Evolutionary conservation across 495 filamentous ascomycete species (phyloP).

Genomic region (Halenospora varia): DNA sequence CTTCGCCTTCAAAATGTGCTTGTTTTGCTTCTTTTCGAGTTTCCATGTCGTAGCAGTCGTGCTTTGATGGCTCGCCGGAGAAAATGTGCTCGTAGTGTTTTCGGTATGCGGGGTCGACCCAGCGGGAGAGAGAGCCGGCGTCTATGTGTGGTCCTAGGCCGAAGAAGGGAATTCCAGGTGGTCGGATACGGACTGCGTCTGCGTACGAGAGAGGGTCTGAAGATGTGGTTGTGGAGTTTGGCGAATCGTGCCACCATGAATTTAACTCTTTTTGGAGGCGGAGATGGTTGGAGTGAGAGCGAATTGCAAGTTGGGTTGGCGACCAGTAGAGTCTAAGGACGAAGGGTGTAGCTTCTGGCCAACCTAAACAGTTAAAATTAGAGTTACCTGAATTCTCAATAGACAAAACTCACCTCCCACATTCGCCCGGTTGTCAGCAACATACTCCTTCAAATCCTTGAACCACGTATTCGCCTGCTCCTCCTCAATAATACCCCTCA

Average conservation of each 20-base stretch:
- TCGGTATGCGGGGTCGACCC: slow-evolving; percentile 20
- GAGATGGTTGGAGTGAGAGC: slow-evolving; percentile 24
- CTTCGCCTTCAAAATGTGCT: slow-evolving; percentile 11
- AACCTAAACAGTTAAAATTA: no score
- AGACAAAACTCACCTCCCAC: background rate
- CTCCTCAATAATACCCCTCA: background rate
- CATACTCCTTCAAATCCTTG: slow-evolving; percentile 7
- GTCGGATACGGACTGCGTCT: slow-evolving; percentile 19
- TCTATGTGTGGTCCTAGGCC: slow-evolving; percentile 21
- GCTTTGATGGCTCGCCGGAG: slow-evolving; percentile 9
- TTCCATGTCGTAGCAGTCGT: slow-evolving; percentile 12
- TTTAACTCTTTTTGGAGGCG: slow-evolving; percentile 13
- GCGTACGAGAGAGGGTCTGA: slow-evolving; percentile 16
- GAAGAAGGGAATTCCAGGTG: slow-evolving; percentile 12
- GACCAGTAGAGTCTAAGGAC: slow-evolving; percentile 22
- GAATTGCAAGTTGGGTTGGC: slow-evolving; percentile 18
- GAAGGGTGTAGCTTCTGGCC: slow-evolving; percentile 16
- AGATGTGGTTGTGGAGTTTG: background rate
- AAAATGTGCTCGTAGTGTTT: slow-evolving; percentile 16
- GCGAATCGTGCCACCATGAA: slow-evolving; percentile 7
- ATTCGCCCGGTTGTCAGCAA: slow-evolving; percentile 3
- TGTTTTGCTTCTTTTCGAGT: slow-evolving; percentile 12
- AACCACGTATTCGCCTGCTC: background rate
- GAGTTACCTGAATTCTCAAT: no score
- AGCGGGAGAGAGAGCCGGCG: slow-evolving; percentile 11